A percentile compares a stretch with the other conserved stretches of the same genome.
Evolutionary conservation across 2,329 filamentous ascomycete species (phyloP).

Genomic region (Colletotrichum magnum): DNA sequence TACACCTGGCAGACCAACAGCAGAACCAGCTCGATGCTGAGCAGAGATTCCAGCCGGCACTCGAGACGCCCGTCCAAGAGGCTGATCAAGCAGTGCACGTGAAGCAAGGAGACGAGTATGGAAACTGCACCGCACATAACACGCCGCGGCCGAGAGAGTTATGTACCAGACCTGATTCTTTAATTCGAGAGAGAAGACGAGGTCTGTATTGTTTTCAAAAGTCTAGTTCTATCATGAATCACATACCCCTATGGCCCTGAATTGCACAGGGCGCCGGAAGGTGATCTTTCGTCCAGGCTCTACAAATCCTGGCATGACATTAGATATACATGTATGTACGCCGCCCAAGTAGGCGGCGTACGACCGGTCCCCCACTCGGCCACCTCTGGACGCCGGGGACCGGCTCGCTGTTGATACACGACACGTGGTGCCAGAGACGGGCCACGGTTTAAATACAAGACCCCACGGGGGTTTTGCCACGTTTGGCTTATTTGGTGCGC

Average conservation of each 20-base stretch:
- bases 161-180: background rate
- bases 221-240: slow-evolving; percentile 40
- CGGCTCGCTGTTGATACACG: slow-evolving; percentile 35
- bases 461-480: background rate
- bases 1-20: background rate
- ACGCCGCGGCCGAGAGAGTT: background rate
- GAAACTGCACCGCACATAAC: background rate
- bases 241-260: slow-evolving; percentile 25
- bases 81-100: background rate
- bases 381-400: slow-evolving; percentile 5
- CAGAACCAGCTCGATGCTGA: background rate
- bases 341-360: slow-evolving; percentile 29
- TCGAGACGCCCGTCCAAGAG: background rate
- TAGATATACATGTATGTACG: slow-evolving; percentile 40
- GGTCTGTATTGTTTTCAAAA: slow-evolving; percentile 34
- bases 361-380: slow-evolving; percentile 11
- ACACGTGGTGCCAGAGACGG: slow-evolving; percentile 24
- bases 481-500: slow-evolving; percentile 62
- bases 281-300: slow-evolving; percentile 21
- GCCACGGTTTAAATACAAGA: slow-evolving; percentile 14
- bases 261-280: slow-evolving; percentile 23
- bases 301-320: slow-evolving; percentile 32
- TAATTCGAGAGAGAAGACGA: slow-evolving; percentile 31
- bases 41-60: background rate
- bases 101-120: background rate